Evolutionary conservation across 495 filamentous ascomycete genomes (phyloP), one percentile per base, ranked within the genome.

Genomic region (Lophium mytilinum): DNA sequence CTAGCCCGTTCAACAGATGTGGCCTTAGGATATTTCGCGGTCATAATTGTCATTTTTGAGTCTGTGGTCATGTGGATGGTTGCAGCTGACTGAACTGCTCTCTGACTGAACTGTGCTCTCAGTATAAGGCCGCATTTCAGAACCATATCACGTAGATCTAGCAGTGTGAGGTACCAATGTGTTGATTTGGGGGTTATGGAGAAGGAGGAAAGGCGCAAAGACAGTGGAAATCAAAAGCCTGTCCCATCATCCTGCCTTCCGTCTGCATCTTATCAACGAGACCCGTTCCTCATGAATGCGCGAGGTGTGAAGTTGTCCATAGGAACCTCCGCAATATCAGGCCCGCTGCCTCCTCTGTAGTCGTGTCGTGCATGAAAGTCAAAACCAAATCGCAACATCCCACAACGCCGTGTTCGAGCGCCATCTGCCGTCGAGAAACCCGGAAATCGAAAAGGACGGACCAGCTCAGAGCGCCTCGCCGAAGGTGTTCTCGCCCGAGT

Each of bases 401-500:
- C 21, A 24, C n/a, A 56, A 37, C 37, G 53, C 41, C 19, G 37
- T 34, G 33, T 34, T 15, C 17, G n/a, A 21, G 21, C 37, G 43
- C 40, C 41, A 4, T 50, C 10, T 50, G 18, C 52, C 40, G 9
- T 8, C 11, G 21, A 40, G 15, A 37, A 42, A 43, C 5, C 9
- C 14, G 36, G 24, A 40, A 24, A 37, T 36, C 15, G n/a, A 55
- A 55, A 39, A 15, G 24, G 42, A n/a, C 34, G 35, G 33, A 51
- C 24, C 36, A 34, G 24, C 37, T 45, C 58, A 63, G 58, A 40
- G 52, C 10, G 43, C 59, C 55, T 78, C 83, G 66, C 93, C 93
- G 69, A 99, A 99, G 24, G 93, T 99, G 82, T 99, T 99, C 82
- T 99, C 93, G 76, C 93, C 93, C 37, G 93, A 96, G 80, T 97